Conservation (phyloP, 768 basidiomycete species). For the Pleurotus citrinopileatus region DNA sequence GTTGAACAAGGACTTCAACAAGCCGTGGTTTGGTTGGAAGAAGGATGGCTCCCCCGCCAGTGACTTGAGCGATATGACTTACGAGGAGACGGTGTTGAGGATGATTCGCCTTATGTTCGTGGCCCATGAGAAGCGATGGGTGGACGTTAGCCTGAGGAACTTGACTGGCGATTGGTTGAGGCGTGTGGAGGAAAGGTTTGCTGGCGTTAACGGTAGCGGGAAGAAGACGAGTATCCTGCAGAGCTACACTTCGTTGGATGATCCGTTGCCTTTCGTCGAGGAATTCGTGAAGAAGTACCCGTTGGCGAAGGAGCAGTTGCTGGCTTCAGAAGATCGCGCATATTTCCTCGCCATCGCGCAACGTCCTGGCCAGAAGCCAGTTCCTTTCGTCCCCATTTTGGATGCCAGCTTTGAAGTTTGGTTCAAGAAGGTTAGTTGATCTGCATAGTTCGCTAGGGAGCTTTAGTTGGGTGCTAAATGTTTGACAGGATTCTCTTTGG, state of each 20-base stretch:
- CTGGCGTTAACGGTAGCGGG: constrained; percentile 76
- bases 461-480: constrained; percentile 14
- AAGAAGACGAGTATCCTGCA: constrained; percentile 81
- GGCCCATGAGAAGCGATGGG: constrained; percentile 87
- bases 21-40: constrained; percentile 98
- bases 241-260: constrained; percentile 81
- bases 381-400: constrained; percentile 95
- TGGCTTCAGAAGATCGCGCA: constrained; percentile 90
- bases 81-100: constrained; percentile 90
- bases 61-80: constrained; percentile 95
- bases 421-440: constrained; percentile 90
- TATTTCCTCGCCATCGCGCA: constrained; percentile 97
- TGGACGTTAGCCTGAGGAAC: constrained; percentile 89
- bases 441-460: neutral
- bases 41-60: constrained; percentile 82
- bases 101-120: constrained; percentile 96
- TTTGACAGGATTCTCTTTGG: constrained; percentile 87
- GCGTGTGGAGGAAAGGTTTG: constrained; percentile 93
- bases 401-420: constrained; percentile 94
- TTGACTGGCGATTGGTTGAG: constrained; percentile 96
- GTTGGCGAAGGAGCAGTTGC: constrained; percentile 76
- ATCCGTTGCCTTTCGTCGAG: constrained; percentile 74
- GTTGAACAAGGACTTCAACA: constrained; percentile 93
- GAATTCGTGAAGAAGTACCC: constrained; percentile 86
- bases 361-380: constrained; percentile 96